phyloP scores from a whole-genome alignment of 2,329 filamentous ascomycete species.

The Fusarium pseudoanthophilum region DNA sequence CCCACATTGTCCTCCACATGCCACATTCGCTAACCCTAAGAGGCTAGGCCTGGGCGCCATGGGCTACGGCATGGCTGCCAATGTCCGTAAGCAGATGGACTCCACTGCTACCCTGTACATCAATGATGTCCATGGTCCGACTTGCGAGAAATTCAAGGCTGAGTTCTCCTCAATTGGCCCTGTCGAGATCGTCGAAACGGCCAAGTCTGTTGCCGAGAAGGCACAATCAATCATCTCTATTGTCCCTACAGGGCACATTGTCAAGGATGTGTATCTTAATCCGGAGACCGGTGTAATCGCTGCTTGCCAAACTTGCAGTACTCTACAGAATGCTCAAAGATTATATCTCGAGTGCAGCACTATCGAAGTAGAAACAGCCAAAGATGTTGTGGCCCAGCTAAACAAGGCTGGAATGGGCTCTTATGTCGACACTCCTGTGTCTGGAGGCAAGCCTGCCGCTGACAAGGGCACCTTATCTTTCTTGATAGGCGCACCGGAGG shows the following conservation, averaged over 20 bases:
- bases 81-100: neutral
- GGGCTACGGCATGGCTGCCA: neutral
- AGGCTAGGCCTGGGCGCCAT: neutral
- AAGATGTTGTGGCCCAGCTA: neutral
- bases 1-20: neutral
- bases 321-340: neutral
- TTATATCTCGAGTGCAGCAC: conserved; percentile 18
- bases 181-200: neutral
- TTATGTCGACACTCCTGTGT: neutral
- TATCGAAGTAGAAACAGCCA: conserved; percentile 7
- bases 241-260: conserved; percentile 2
- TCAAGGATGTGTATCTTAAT: conserved; percentile 5
- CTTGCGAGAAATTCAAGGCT: neutral
- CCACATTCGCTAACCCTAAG: neutral
- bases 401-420: neutral
- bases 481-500: neutral
- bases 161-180: neutral
- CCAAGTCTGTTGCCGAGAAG: neutral
- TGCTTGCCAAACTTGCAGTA: neutral
- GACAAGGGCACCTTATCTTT: neutral
- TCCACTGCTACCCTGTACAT: neutral
- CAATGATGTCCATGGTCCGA: neutral
- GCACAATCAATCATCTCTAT: neutral
- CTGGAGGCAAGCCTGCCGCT: neutral
- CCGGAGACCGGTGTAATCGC: neutral